Percentiles rank a stretch among this genome's conserved stretches.
phyloP scores from a whole-genome alignment of 2,329 filamentous ascomycete species.

The Beauveria pseudobassiana region DNA sequence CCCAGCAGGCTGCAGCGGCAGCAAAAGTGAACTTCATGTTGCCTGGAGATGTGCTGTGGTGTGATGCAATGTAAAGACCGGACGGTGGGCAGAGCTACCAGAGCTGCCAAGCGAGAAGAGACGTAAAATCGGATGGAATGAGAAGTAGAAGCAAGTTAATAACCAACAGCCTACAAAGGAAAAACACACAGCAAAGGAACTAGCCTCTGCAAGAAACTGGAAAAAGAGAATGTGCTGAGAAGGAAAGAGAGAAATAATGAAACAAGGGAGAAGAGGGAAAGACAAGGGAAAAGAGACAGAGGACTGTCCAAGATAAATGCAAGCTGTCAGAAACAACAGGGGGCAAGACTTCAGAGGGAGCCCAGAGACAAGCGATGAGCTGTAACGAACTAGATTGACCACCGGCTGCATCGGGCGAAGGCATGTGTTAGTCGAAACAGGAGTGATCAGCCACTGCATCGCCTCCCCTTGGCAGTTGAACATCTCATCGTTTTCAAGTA shows the following conservation, averaged over 20 bases:
- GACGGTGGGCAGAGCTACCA: slow-evolving; percentile 22
- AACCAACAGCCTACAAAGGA: slow-evolving; percentile 15
- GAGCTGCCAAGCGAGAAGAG: slow-evolving; percentile 15
- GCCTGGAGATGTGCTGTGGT: slow-evolving; percentile 14
- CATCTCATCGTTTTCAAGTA: background rate
- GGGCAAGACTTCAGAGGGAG: background rate
- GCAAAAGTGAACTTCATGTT: slow-evolving; percentile 48
- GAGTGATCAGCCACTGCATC: slow-evolving; percentile 6
- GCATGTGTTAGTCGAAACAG: slow-evolving; percentile 10
- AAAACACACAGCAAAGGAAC: slow-evolving; percentile 19
- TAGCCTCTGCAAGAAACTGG: slow-evolving; percentile 24
- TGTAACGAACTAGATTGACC: slow-evolving; percentile 8
- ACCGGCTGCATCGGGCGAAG: background rate
- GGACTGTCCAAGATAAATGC: slow-evolving; percentile 10
- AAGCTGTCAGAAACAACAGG: slow-evolving; percentile 3
- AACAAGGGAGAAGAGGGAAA: slow-evolving; percentile 20
- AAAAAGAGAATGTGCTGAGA: slow-evolving; percentile 20
- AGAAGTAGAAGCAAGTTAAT: slow-evolving; percentile 15
- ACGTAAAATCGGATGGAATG: slow-evolving; percentile 12
- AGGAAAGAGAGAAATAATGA: slow-evolving; percentile 19
- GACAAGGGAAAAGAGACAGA: slow-evolving; percentile 15
- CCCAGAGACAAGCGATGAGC: background rate
- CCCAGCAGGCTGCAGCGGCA: slow-evolving; percentile 40
- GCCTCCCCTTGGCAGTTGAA: slow-evolving; percentile 3
- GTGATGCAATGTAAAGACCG: slow-evolving; percentile 17